Evolutionary conservation across 2,329 filamentous ascomycete species (phyloP).

Genomic region (Aspergillaceae sp.): DNA sequence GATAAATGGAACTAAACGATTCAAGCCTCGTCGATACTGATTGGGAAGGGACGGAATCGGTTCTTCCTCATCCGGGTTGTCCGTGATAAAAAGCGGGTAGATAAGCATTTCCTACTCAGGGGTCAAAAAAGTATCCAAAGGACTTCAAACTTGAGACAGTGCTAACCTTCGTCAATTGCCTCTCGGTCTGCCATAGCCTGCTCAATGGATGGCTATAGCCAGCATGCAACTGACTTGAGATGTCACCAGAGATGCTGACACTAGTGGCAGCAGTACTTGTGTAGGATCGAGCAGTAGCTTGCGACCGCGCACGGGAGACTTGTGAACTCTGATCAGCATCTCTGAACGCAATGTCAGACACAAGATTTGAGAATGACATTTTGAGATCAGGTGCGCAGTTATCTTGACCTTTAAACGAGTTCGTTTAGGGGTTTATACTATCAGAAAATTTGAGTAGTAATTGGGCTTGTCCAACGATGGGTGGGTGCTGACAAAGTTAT

Average conservation of each 20-base stretch:
- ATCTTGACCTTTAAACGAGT: too few species aligned
- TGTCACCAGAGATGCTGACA: constrained; percentile 53
- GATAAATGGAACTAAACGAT: constrained; percentile 75
- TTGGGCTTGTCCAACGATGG: too few species aligned
- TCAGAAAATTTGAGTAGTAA: too few species aligned
- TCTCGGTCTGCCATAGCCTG: constrained; percentile 73
- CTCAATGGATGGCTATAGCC: constrained; percentile 75
- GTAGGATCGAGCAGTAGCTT: constrained; percentile 34
- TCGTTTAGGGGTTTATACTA: too few species aligned
- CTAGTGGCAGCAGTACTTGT: constrained; percentile 42
- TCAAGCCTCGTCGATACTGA: constrained; percentile 79
- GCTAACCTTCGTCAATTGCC: constrained; percentile 72
- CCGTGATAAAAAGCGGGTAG: constrained; percentile 92
- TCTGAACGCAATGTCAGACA: constrained; percentile 42
- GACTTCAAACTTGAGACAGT: background rate
- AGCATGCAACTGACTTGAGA: constrained; percentile 73
- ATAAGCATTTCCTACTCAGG: constrained; percentile 81
- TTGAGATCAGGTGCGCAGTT: constrained; percentile 1
- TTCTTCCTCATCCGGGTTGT: constrained; percentile 85
- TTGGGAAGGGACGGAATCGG: constrained; percentile 84
- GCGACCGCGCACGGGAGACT: constrained; percentile 34
- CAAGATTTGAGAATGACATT: constrained; percentile 45
- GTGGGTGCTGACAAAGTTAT: too few species aligned
- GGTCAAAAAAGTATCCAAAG: background rate
- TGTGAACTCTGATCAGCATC: constrained; percentile 38